phyloP scores from a whole-genome alignment of 192 early-diverging fungal species.

The Linnemannia zychae region DNA sequence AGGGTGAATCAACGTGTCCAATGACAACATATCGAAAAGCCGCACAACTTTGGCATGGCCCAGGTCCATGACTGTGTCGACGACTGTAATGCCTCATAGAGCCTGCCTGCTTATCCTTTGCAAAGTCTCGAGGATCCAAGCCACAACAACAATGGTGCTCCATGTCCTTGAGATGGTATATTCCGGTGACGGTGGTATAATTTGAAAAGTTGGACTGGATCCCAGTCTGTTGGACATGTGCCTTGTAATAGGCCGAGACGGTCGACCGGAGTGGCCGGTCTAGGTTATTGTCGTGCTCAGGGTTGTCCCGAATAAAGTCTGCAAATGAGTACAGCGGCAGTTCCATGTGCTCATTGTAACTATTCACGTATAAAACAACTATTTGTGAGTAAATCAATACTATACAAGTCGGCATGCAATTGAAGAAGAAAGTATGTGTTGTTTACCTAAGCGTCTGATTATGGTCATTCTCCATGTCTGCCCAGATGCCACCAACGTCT shows the following conservation, averaged over 20 bases:
- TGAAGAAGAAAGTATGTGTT: neutral
- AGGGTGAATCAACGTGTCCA: slow-evolving; percentile 28
- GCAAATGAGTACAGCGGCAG: slow-evolving; percentile 43
- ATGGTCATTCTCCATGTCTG: slow-evolving; percentile 44
- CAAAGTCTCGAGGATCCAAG: slow-evolving; percentile 14
- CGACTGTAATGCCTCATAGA: neutral
- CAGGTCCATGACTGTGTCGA: neutral
- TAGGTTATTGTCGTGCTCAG: slow-evolving; percentile 19
- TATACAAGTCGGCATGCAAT: neutral
- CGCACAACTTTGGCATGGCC: slow-evolving; percentile 18
- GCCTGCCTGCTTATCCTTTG: neutral
- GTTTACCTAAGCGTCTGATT: slow-evolving; percentile 53
- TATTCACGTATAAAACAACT: slow-evolving; percentile 1
- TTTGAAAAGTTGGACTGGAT: slow-evolving; percentile 48
- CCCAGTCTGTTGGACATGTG: slow-evolving; percentile 22
- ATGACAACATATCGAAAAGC: slow-evolving; percentile 37
- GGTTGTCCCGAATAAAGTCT: slow-evolving; percentile 38
- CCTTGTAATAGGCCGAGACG: slow-evolving; percentile 53
- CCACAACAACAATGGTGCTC: slow-evolving; percentile 42
- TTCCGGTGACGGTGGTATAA: slow-evolving; percentile 35
- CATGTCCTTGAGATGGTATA: slow-evolving; percentile 51
- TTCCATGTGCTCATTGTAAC: slow-evolving; percentile 55
- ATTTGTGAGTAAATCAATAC: too few relatives aligned
- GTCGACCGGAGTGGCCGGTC: slow-evolving; percentile 47
- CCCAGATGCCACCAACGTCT: slow-evolving; percentile 49